Evolutionary conservation across 129 eudicot genomes (phyloP), one percentile per base, ranked within the genome.

Genomic region (Tagetes patula): DNA sequence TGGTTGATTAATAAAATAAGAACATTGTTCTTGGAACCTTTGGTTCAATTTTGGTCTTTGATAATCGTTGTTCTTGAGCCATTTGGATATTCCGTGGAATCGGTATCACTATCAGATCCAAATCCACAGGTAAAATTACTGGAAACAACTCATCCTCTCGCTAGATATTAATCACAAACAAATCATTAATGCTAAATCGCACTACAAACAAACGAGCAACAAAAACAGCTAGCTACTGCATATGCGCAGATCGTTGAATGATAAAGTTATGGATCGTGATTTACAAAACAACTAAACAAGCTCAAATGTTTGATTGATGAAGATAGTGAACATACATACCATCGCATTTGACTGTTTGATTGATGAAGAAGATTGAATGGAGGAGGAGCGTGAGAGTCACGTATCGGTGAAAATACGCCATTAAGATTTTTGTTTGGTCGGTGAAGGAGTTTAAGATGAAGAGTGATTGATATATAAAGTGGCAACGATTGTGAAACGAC

Each of bases 361-460:
- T 79, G 63, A 71, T 42, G 85, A 79, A 68, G 77, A 87, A 47
- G 70, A 85, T 72, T 71, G 88, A 77, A 46, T 34, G 56, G 30
- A 88, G 82, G 32, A 90, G 60, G 48, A 91, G 84, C 76, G 90
- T 74, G 73, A 86, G 78, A 47, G 77, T 50, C 49, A 71, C 55
- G 49, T 71, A 64, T 11, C 82, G 65, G 64, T 69, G 77, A 45
- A 79, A 61, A 70, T 62, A 88, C 79, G 80, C 86, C 97, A 88
- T 87, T 42, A 70, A 30, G 11, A 62, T 48, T 70, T 61, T 60
- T 41, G 42, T 12, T 8, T 46, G 54, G 55, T 65, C 55, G 68
- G 69, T 60, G 55, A 20, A 11, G n/a, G 63, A 76, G 12, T 46
- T 63, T 49, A 32, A 71, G 40, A 6, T 39, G 55, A 6, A 3